Percentiles rank a stretch among this genome's conserved stretches.
Conservation (phyloP, 441 rosid species). For the Isatis lusitanica region DNA sequence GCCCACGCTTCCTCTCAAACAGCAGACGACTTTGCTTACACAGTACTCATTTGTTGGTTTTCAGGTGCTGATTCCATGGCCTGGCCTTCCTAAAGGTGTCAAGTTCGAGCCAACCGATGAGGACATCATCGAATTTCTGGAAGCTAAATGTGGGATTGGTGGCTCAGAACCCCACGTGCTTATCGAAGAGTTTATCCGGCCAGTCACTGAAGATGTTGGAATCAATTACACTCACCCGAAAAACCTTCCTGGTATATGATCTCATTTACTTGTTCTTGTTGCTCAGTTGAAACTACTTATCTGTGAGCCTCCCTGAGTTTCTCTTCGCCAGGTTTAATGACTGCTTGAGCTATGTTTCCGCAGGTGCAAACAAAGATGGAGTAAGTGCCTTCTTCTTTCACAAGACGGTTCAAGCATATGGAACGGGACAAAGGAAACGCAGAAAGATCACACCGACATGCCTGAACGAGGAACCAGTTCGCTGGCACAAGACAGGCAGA, state of each 20-base stretch:
- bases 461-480: constrained; percentile 55
- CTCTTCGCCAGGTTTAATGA: background rate
- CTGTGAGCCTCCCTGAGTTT: background rate
- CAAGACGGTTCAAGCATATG: constrained; percentile 75
- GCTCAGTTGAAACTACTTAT: background rate
- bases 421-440: constrained; percentile 92
- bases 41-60: background rate
- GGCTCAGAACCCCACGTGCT: constrained; percentile 51
- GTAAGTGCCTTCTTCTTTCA: constrained; percentile 77
- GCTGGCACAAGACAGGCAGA: constrained; percentile 99
- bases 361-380: constrained; percentile 92
- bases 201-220: constrained; percentile 65
- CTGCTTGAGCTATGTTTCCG: constrained; percentile 8
- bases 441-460: constrained; percentile 61
- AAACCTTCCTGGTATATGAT: constrained; percentile 74
- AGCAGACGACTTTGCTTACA: background rate
- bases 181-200: constrained; percentile 77
- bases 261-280: background rate
- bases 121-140: constrained; percentile 68
- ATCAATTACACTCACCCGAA: constrained; percentile 91
- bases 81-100: constrained; percentile 89
- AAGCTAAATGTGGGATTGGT: constrained; percentile 75
- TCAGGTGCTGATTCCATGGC: constrained; percentile 74
- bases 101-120: constrained; percentile 93
- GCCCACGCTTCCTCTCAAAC: background rate